Base-by-base conservation (phyloP, 345 rosid species). In the Hevea brasiliensis region DNA sequence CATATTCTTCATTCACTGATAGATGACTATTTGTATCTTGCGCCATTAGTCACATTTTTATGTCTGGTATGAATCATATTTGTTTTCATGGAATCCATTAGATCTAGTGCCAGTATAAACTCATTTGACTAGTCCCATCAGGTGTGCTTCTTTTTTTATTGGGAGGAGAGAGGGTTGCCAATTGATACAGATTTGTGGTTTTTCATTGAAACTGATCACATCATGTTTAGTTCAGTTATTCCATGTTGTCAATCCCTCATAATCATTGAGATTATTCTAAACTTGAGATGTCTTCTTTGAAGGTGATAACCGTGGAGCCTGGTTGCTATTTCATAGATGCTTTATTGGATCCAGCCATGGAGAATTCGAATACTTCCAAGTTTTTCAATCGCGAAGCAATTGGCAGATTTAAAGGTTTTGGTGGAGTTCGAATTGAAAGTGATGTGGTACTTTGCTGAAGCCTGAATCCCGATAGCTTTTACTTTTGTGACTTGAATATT, bases 291-390 rank as follows among this genome's bases (percentile, higher is more conserved):
- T 56, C 42, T 47, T 41, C 27, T 15, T 71, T 81, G 74, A 65
- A 94, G 98, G 98, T 94, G 47, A 92, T 92, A 62, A 92, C 98
- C 11, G 98, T 92, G 84, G 98, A 94, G 85, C 98, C 97, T 35
- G 97, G 96, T 65, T 94, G 98, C 84, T 94, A 92, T 77, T 92
- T 94, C 80, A 94, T 92, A 23, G 90, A 89, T 77, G 96, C 94
- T 60, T 74, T 94, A 67, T 79, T 90, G 82, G 58, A 54, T 65
- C 96, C 94, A 4, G 98, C 97, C 76, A 78, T 87, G 85, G 87
- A 85, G 40, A 79, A 76, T 55, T 47, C 84, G 40, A 83, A 45
- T 44, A 90, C 92, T 70, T 83, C 88, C 0, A 86, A 86, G 82
- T 90, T 92, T 82, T 90, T 92, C 78, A 87, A 87, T 68, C 73